Conservation (phyloP, 2,329 filamentous ascomycete genomes). For the Hypomyces perniciosus region DNA sequence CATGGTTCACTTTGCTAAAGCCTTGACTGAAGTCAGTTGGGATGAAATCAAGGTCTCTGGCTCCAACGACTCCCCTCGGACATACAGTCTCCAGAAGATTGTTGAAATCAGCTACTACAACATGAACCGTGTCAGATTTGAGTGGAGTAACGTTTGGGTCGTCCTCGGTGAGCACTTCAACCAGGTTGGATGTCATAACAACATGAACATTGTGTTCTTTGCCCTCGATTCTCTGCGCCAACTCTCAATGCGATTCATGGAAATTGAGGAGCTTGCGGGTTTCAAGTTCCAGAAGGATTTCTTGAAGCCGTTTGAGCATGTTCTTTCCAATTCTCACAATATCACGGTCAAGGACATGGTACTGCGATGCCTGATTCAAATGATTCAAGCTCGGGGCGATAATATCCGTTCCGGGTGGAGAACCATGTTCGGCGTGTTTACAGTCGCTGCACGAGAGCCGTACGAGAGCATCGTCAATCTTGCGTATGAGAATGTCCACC, state of each 20-base stretch:
- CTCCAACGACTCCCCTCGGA: conserved; percentile 89
- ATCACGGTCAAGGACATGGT: conserved; percentile 97
- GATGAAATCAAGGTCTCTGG: conserved; percentile 98
- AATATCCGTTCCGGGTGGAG: conserved; percentile 98
- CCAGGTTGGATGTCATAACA: conserved; percentile 90
- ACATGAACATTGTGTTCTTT: conserved; percentile 96
- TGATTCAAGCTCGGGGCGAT: conserved; percentile 95
- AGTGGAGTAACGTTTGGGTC: conserved; percentile 97
- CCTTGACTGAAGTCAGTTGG: conserved; percentile 94
- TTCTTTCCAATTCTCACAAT: conserved; percentile 87
- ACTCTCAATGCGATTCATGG: conserved; percentile 97
- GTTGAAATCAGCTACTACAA: conserved; percentile 99
- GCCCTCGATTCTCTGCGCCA: conserved; percentile 92
- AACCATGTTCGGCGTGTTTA: conserved; percentile 99
- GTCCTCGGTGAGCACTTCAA: conserved; percentile 99
- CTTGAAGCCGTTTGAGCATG: conserved; percentile 94
- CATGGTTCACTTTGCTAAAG: conserved; percentile 90
- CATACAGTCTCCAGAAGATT: conserved; percentile 95
- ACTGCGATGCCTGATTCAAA: conserved; percentile 90
- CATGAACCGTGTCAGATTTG: conserved; percentile 96
- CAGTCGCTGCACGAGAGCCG: conserved; percentile 85
- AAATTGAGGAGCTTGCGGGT: conserved; percentile 92
- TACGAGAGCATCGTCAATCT: conserved; percentile 95
- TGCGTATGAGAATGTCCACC: conserved; percentile 92
- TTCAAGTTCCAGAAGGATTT: conserved; percentile 99